phyloP scores from a whole-genome alignment of 2,329 filamentous ascomycete species.

The Trichoderma sp. region DNA sequence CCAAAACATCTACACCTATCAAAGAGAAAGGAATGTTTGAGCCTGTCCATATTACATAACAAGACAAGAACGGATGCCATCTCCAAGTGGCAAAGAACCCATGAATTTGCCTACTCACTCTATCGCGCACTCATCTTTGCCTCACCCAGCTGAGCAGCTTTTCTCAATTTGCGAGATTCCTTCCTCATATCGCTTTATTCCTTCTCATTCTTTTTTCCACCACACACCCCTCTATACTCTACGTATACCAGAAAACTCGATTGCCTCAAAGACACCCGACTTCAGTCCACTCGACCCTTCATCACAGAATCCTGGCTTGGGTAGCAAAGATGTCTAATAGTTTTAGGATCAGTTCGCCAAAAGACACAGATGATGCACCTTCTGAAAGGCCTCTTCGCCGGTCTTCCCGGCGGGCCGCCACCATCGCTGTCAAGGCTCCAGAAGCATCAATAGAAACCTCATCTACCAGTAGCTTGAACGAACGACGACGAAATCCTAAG shows the following conservation, averaged over 20 bases:
- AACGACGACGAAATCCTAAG: constrained; percentile 44
- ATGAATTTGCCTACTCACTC: neutral
- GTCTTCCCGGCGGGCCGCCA: neutral
- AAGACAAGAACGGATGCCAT: neutral
- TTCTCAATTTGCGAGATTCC: neutral
- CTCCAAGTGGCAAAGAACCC: neutral
- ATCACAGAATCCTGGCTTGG: neutral
- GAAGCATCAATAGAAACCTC: constrained; percentile 2
- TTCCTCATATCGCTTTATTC: neutral
- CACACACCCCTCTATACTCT: neutral
- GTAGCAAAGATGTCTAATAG: neutral
- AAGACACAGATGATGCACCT: neutral
- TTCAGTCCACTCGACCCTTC: too few relatives aligned
- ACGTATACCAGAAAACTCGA: neutral
- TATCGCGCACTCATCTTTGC: neutral
- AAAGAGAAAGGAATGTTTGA: neutral
- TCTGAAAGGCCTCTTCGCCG: constrained; percentile 11
- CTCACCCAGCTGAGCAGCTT: neutral
- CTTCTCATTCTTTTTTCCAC: neutral
- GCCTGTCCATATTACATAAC: neutral
- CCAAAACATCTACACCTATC: neutral
- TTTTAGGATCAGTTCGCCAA: neutral
- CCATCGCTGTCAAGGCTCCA: neutral
- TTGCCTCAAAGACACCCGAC: neutral
- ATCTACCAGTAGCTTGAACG: constrained; percentile 24